Conservation (phyloP, 1,284 basidiomycete species). For the Fomes fomentarius region DNA sequence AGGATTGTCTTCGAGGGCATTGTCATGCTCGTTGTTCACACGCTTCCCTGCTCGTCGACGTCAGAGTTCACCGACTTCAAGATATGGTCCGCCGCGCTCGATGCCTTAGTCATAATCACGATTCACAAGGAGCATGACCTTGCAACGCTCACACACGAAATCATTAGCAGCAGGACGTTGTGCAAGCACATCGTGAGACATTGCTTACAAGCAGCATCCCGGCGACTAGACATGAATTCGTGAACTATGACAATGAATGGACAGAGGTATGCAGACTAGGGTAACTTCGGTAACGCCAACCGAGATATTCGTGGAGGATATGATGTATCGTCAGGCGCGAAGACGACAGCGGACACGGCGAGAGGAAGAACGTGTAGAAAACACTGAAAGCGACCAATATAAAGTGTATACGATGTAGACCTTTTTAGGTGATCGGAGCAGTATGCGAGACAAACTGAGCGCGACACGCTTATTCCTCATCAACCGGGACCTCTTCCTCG, state of each 20-base stretch:
- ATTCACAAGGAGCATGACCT: no score
- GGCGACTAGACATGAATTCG: slow-evolving; percentile 31
- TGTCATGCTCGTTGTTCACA: background rate
- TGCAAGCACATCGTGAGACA: background rate
- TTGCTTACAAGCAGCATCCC: slow-evolving; percentile 12
- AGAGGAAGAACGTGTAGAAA: slow-evolving; percentile 27
- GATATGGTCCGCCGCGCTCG: no score
- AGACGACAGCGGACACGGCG: slow-evolving; percentile 18
- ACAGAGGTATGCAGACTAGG: slow-evolving; percentile 37
- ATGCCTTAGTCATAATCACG: no score
- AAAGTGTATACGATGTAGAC: slow-evolving; percentile 36
- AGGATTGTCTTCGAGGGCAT: slow-evolving; percentile 41
- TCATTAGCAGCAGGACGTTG: no score
- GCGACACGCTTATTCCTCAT: slow-evolving; percentile 53
- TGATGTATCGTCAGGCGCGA: slow-evolving; percentile 18
- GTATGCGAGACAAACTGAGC: background rate
- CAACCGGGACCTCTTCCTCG: slow-evolving; percentile 67
- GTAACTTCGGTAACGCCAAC: slow-evolving; percentile 37
- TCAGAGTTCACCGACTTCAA: no score
- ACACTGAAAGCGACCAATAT: slow-evolving; percentile 39
- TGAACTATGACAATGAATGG: slow-evolving; percentile 27
- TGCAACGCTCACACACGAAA: no score
- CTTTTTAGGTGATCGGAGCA: slow-evolving; percentile 32
- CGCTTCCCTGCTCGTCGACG: background rate
- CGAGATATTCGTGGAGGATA: slow-evolving; percentile 23